Evolutionary conservation across 176 grass and related monocot genomes (phyloP), one percentile per base, ranked within the genome.

Genomic region (Carex kokanica): DNA sequence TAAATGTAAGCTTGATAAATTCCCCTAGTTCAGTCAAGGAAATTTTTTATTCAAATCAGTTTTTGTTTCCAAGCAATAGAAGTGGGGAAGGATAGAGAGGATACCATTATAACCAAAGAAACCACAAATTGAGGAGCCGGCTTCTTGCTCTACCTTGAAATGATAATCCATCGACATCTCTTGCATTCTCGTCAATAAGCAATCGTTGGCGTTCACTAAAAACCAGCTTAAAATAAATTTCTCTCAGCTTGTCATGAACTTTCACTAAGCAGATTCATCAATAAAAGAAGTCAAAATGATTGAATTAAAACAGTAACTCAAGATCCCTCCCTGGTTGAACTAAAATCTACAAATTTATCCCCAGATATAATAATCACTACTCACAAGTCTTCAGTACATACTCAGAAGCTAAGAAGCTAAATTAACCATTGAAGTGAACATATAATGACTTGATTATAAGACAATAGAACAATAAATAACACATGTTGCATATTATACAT

Each of bases 61-160:
- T 70, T 70, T 71, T 71, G 67, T 45, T 71, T 5, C 3, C 36
- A 20, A 71, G 8, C 4, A 15, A 43, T n/a, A 16, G 78, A 21
- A 45, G 18, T 52, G 16, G 2, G 7, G 47, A 14, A 47, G 41
- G 25, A 20, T 1, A 54, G 6, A 21, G 16, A 0, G 7, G 34
- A 14, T 83, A 92, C 94, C 90, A 0, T 97, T 97, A 80, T 86
- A 97, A 25, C 91, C 94, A 8, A 94, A 97, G 85, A 92, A 97
- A 60, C 65, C 86, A 81, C 86, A 91, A 41, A 88, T 74, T 0
- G 91, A 88, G 31, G 91, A 94, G 1, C 94, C 94, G 0, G 94
- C 86, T 51, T 94, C 88, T 84, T 97, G 91, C 82, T 97, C 90
- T 21, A 94, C 88, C 83, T 97, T 97, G 91, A 97, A 97, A 67